These are phyloP conservation scores for Rhodotorula kratochvilovae DNA, from an alignment of 768 basidiomycete species.

Conservation along the genomic window DNA sequence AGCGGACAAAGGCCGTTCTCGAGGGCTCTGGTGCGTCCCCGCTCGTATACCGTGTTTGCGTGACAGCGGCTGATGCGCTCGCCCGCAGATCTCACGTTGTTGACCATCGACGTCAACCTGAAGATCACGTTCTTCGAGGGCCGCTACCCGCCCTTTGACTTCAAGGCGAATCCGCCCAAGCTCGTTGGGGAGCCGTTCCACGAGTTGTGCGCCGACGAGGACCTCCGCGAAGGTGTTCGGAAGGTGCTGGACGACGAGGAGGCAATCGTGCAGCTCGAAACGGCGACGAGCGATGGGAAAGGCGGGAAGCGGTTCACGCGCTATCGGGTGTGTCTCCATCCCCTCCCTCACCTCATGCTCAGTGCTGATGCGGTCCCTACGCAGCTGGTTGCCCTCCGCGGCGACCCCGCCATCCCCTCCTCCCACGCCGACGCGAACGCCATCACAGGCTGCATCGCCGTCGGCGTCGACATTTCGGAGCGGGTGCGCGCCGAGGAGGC, in stretches of 20 bases:
- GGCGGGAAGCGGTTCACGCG: constrained; percentile 2
- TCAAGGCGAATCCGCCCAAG: no score
- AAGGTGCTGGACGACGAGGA: constrained; percentile 16
- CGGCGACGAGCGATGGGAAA: neutral
- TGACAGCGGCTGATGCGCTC: no score
- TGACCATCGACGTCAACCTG: constrained; percentile 7
- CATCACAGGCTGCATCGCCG: constrained; percentile 30
- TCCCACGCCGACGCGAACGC: constrained; percentile 11
- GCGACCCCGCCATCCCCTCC: constrained; percentile 18
- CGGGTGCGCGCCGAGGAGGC: constrained; percentile 15
- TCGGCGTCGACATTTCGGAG: constrained; percentile 30
- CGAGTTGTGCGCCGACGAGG: neutral
- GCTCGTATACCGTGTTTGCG: no score
- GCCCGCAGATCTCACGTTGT: neutral
- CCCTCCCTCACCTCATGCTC: neutral
- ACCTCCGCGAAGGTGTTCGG: constrained; percentile 2
- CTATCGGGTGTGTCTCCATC: constrained; percentile 12
- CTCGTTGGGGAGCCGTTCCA: neutral
- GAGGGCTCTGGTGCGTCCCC: constrained; percentile 7
- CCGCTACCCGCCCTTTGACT: neutral
- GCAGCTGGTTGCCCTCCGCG: constrained; percentile 25
- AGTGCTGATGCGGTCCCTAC: neutral
- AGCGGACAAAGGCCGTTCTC: constrained; percentile 22
- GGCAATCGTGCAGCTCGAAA: neutral
- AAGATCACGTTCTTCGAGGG: constrained; percentile 19